Base-by-base conservation (phyloP, 768 basidiomycete species). In the Panaeolus papilionaceus region DNA sequence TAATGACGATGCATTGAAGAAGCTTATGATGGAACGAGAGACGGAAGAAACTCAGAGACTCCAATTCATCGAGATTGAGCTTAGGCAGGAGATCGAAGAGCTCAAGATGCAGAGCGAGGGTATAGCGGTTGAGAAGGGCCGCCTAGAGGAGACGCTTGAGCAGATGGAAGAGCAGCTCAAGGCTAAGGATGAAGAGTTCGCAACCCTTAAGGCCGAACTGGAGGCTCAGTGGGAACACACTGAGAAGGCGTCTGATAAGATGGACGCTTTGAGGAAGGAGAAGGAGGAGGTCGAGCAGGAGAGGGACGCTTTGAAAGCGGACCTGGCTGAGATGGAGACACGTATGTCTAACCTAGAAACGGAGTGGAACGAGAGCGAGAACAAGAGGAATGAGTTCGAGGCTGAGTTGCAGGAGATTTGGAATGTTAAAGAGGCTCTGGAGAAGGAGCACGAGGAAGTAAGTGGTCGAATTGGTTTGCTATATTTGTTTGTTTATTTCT, bases 201-300 rank as follows among this genome's bases (percentile, higher is more conserved):
- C 66, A 7, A 79, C 86, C 26, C 76, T 92, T 69, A 89, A 89
- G 74, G 74, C 76, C 0, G 91, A 94, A 76, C 75, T 92, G 38
- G 89, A 92, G 71, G 86, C 88, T 10, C 91, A 92, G 76, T 92
- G 91, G 91, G 79, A 81, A 39, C 80, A 87, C 66, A 88, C 90
- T 8, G 90, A 92, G 77, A 79, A 80, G 67, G 76, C 80, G 14
- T 78, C 80, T n/a, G 88, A 89, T 66, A 78, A 77, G 68, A 66
- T 70, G 18, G 68, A 71, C 7, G 76, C 74, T 49, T 68, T 82
- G 40, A 79, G 84, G 73, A 78, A 74, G 64, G 80, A 81, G 68
- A 76, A 75, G 40, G 69, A 69, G 8, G 80, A 77, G 42, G 66
- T 81, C 23, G 75, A 80, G 70, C 70, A 70, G 4, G 85, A 86